Evolutionary conservation across 371 early-diverging fungal species (phyloP).

Genomic region (Mucor irregularis): DNA sequence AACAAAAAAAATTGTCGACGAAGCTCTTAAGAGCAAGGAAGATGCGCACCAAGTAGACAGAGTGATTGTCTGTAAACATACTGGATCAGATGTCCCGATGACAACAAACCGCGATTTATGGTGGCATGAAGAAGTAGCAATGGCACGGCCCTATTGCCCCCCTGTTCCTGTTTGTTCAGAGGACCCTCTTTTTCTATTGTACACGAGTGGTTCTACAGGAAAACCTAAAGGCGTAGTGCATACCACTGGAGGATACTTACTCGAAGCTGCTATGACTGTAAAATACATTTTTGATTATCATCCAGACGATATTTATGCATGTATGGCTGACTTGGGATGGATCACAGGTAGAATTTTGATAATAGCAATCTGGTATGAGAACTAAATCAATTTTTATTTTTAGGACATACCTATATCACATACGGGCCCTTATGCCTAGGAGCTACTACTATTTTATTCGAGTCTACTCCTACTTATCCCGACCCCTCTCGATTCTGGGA

Average conservation of each 20-base stretch:
- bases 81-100: slow-evolving; percentile 70
- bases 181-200: slow-evolving; percentile 94
- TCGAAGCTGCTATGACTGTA: slow-evolving; percentile 83
- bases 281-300: slow-evolving; percentile 93
- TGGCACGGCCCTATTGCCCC: slow-evolving; percentile 76
- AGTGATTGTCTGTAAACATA: slow-evolving; percentile 85
- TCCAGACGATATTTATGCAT: slow-evolving; percentile 80
- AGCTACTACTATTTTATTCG: slow-evolving; percentile 92
- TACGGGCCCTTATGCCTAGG: slow-evolving; percentile 96
- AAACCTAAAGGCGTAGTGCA: slow-evolving; percentile 92
- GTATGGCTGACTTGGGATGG: slow-evolving; percentile 84
- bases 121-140: slow-evolving; percentile 80
- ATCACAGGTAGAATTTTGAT: background rate
- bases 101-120: slow-evolving; percentile 72
- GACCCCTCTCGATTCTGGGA: slow-evolving; percentile 84
- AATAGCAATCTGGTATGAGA: too few species aligned
- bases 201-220: slow-evolving; percentile 94
- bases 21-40: slow-evolving; percentile 70
- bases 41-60: background rate
- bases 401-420: slow-evolving; percentile 87
- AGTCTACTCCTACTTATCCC: slow-evolving; percentile 88
- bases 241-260: slow-evolving; percentile 92
- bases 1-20: slow-evolving; percentile 87
- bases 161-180: slow-evolving; percentile 80
- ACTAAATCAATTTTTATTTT: slow-evolving; percentile 34